Base-by-base conservation (phyloP, 805 yeast species). In the Scheffersomyces coipomensis region DNA sequence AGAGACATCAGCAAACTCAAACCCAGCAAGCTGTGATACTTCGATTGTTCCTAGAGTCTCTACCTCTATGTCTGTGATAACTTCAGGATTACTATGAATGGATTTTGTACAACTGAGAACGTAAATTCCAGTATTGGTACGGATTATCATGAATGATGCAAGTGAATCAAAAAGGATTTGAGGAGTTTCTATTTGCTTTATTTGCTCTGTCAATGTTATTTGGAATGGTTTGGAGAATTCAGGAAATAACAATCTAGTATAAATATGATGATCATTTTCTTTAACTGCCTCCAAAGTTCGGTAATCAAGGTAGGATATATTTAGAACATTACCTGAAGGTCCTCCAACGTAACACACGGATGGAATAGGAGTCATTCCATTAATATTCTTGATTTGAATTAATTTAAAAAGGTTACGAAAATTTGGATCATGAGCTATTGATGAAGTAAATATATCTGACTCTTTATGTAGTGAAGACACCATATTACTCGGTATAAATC, bases 1-100 rank as follows among this genome's bases (percentile, higher is more conserved):
- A 2, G 66, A 47, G 9, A 71, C 58, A 53, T 79, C 79, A 1
- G 79, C 71, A 39, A 76, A 62, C 2, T 64, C 64, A 22, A 56
- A 52, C 11, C 64, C 66, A 12, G 51, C 45, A 4, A 68, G 49
- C 0, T 49, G 48, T 2, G 42, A 33, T 3, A 59, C 47, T 4
- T 41, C 37, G 25, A 66, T 39, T 25, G 39, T 52, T 38, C 58
- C 55, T 19, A 51, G 29, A 13, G 46, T 35, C 8, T 29, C 37
- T 12, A 44, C 18, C 24, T 43, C 42, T 37, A 46, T 29, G 8
- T 30, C 29, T 18, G 38, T 39, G 17, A 26, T 32, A 19, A 19
- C 25, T 37, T n/a, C 16, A 41, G 16, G 34, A 22, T 5, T 9
- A 3, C 4, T n/a, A 12, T n/a, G 18, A 5, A 33, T 21, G 9